Evolutionary conservation across 805 yeast species (phyloP).

Genomic region (Naumovozyma dairenensis): DNA sequence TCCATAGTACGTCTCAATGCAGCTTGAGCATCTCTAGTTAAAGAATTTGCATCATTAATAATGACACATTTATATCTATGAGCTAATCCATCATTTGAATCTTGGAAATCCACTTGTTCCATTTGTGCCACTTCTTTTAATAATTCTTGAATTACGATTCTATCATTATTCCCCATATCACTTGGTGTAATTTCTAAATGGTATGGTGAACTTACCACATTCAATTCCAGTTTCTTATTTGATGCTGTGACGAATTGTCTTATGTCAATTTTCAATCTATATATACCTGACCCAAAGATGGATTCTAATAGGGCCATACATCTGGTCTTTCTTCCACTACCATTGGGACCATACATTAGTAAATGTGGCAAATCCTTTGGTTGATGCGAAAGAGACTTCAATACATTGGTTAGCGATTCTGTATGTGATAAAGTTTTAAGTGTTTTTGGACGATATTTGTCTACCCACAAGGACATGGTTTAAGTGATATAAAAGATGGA

Average conservation of each 20-base stretch:
- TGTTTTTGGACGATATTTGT: conserved; percentile 74
- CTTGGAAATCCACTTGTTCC: conserved; percentile 80
- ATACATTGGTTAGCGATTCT: conserved; percentile 47
- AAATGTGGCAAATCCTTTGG: conserved; percentile 79
- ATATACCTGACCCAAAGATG: conserved; percentile 75
- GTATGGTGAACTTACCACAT: conserved; percentile 81
- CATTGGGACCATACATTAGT: conserved; percentile 88
- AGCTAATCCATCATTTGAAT: conserved; percentile 32
- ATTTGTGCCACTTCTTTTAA: conserved; percentile 91
- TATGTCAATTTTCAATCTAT: conserved; percentile 80
- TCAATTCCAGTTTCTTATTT: conserved; percentile 76
- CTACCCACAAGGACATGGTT: conserved; percentile 91
- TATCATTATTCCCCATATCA: conserved; percentile 92
- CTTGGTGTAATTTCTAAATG: conserved; percentile 95
- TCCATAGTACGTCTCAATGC: conserved; percentile 95
- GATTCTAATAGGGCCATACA: conserved; percentile 69
- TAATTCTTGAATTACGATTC: conserved; percentile 89
- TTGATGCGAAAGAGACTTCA: conserved; percentile 37
- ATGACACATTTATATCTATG: conserved; percentile 69
- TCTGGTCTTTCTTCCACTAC: conserved; percentile 95
- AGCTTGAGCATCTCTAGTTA: conserved; percentile 90
- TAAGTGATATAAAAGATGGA: no score
- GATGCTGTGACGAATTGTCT: conserved; percentile 69
- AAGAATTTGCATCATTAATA: conserved; percentile 83
- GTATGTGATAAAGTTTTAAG: conserved; percentile 62